Evolutionary conservation across 352 stramenopile species (phyloP).

Genomic region (Globisporangium nodosum): DNA sequence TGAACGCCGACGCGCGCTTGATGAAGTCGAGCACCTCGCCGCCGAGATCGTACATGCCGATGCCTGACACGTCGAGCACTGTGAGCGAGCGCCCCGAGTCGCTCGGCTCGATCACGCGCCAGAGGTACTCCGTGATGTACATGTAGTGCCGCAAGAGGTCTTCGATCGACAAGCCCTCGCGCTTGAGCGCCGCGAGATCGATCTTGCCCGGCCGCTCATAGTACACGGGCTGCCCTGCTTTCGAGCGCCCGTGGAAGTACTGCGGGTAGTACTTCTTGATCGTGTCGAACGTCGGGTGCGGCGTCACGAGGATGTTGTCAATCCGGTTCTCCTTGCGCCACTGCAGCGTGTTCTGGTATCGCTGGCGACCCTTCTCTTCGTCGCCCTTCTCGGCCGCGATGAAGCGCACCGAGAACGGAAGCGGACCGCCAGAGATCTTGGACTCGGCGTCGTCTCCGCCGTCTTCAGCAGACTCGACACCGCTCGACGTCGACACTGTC

Average conservation of each 20-base stretch:
- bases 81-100: constrained; percentile 74
- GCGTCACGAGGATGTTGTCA: constrained; percentile 80
- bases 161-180: constrained; percentile 84
- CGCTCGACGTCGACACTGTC: constrained; percentile 5
- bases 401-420: constrained; percentile 74
- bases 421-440: constrained; percentile 51
- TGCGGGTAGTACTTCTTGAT: constrained; percentile 93
- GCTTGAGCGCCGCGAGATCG: constrained; percentile 78
- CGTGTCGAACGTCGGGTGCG: constrained; percentile 73
- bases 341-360: constrained; percentile 74
- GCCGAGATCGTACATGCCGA: constrained; percentile 85
- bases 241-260: constrained; percentile 85
- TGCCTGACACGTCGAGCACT: constrained; percentile 79
- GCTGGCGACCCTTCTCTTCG: constrained; percentile 66
- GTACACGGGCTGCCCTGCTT: constrained; percentile 71
- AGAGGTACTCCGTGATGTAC: constrained; percentile 91
- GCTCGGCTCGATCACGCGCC: constrained; percentile 72
- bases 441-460: constrained; percentile 1
- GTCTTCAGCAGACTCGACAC: constrained; percentile 12
- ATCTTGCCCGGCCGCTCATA: constrained; percentile 87
- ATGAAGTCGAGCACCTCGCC: constrained; percentile 88
- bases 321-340: constrained; percentile 85
- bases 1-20: constrained; percentile 81
- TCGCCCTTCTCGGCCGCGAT: constrained; percentile 83
- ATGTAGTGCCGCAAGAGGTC: constrained; percentile 88